Evolutionary conservation across 768 basidiomycete species (phyloP).

Genomic region (Infundibulicybe gibba): DNA sequence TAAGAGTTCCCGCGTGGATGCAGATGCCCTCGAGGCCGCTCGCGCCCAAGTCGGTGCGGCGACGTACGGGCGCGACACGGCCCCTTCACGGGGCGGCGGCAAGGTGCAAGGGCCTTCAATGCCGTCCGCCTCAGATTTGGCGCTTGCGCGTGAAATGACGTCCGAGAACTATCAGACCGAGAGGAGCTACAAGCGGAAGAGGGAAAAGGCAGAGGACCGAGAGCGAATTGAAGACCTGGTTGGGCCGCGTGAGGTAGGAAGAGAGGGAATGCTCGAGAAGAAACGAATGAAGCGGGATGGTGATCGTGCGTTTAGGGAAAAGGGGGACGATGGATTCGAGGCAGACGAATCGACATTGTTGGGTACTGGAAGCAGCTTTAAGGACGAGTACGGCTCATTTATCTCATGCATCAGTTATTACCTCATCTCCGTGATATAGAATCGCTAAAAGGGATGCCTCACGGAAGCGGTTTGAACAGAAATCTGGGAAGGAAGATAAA

Average conservation of each 20-base stretch:
- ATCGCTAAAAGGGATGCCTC: constrained; percentile 73
- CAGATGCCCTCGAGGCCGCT: constrained; percentile 51
- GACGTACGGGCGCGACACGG: constrained; percentile 30
- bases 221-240: constrained; percentile 75
- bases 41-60: constrained; percentile 57
- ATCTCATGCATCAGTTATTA: constrained; percentile 1
- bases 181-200: constrained; percentile 58
- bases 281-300: constrained; percentile 69
- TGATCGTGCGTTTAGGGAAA: constrained; percentile 70
- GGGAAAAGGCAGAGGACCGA: constrained; percentile 60
- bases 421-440: constrained; percentile 40
- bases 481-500: constrained; percentile 45
- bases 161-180: constrained; percentile 51
- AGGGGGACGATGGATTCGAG: constrained; percentile 76
- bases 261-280: constrained; percentile 86
- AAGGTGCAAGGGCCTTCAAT: constrained; percentile 65
- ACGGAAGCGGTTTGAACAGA: constrained; percentile 58
- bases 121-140: constrained; percentile 66
- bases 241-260: constrained; percentile 76
- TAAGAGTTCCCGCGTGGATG: constrained; percentile 57
- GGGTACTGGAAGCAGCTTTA: constrained; percentile 83
- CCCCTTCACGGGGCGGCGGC: constrained; percentile 23
- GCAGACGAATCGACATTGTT: constrained; percentile 75
- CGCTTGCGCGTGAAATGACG: constrained; percentile 61
- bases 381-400: constrained; percentile 54